Percentiles rank a stretch among this genome's conserved stretches.
Conservation (phyloP, 1,139 yeast genomes). For the Diutina siamensis region DNA sequence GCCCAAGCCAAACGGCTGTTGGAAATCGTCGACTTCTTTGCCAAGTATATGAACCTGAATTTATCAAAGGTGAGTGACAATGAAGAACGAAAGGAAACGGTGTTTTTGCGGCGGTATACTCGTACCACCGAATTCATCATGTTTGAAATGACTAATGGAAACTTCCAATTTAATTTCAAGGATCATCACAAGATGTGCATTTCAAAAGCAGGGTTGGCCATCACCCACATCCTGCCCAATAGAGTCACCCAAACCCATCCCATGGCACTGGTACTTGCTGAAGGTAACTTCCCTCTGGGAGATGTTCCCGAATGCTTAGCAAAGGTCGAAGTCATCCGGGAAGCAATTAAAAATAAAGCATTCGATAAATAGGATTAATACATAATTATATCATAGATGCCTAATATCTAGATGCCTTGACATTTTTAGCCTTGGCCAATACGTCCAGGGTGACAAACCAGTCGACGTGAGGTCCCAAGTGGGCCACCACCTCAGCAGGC, state of each 20-base stretch:
- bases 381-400: neutral
- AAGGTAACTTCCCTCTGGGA: constrained; percentile 48
- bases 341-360: constrained; percentile 9
- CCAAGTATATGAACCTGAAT: constrained; percentile 74
- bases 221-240: constrained; percentile 75
- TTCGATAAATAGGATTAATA: neutral
- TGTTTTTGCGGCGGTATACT: constrained; percentile 70
- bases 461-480: constrained; percentile 35
- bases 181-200: constrained; percentile 87
- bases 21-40: constrained; percentile 75
- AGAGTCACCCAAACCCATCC: constrained; percentile 64
- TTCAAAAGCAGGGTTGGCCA: constrained; percentile 61
- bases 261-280: constrained; percentile 45
- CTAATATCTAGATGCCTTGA: neutral
- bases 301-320: constrained; percentile 40
- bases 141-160: constrained; percentile 91
- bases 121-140: constrained; percentile 71
- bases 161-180: constrained; percentile 86
- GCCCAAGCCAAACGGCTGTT: constrained; percentile 54
- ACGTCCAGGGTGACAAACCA: constrained; percentile 41
- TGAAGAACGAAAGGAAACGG: constrained; percentile 48
- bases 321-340: constrained; percentile 11
- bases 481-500: constrained; percentile 70
- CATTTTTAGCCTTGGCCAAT: neutral
- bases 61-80: constrained; percentile 61